Base-by-base conservation (phyloP, 345 rosid genomes). In the Physaria fendleri region DNA sequence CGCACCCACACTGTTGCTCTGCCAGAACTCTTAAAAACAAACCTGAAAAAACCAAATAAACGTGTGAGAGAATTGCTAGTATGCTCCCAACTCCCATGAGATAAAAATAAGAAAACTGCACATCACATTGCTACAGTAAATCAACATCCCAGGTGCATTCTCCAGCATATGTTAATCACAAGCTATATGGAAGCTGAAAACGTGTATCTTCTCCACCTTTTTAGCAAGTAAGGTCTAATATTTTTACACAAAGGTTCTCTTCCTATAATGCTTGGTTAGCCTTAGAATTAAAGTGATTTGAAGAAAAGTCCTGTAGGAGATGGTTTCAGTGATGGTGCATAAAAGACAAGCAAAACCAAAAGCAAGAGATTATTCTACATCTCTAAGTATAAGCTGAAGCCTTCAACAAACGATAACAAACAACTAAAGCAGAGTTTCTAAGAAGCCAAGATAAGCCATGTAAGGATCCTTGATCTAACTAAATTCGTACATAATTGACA, bases 1-100 rank as follows among this genome's bases (percentile, higher is more conserved):
- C 68, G 85, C 2, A 74, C 93, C 93, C 89, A 85, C 12, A 75
- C 79, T 81, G 68, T 81, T 25, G 95, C 87, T 2, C 83, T 65
- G 45, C 35, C 78, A 8, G 96, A 88, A 55, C 81, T 78, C 77
- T 77, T 75, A 53, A 92, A 84, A 65, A 86, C 77, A 46, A 88
- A 64, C 85, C 95, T 88, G 82, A 15, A 41, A 18, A 80, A 43
- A 53, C 13, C 10, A 14, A n/a, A 12, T 12, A 24, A 28, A 21
- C 7, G 4, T 11, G 63, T 52, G 10, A 52, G 56, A 50, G 3
- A 43, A 32, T 25, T 25, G 1, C 8, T 4, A 60, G 5, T 27
- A 8, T 27, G 8, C 5, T 47, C 25, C 25, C 15, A 57, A 17
- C n/a, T n/a, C n/a, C n/a, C n/a, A n/a, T n/a, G 37, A 8, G 64